Evolutionary conservation across 2,329 filamentous ascomycete genomes (phyloP).

Genomic region (Ophiostoma perfectum): DNA sequence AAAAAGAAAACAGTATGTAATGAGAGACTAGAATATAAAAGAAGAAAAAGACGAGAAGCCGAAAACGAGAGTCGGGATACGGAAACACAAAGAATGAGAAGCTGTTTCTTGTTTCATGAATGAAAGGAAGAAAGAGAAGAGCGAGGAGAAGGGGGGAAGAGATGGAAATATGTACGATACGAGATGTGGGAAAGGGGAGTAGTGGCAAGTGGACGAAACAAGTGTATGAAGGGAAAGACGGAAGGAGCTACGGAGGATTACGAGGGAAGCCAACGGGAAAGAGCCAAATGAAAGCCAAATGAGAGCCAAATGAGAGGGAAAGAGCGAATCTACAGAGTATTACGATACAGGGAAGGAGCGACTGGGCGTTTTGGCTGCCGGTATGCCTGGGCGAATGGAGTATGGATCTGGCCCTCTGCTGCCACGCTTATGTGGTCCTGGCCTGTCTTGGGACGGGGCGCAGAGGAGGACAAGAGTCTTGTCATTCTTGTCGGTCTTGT

Average conservation of each 20-base stretch:
- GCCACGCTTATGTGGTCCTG: not conserved
- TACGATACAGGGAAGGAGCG: not conserved
- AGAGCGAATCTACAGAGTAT: not conserved
- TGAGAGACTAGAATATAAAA: conserved; percentile 14
- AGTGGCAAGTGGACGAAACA: not conserved
- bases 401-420: not conserved
- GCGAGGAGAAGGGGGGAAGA: conserved; percentile 11
- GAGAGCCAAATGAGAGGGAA: not conserved
- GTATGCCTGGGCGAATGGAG: not conserved
- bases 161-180: conserved; percentile 16
- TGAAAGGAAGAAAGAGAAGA: conserved; percentile 8
- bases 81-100: conserved; percentile 10
- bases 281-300: conserved; percentile 1
- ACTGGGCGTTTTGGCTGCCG: not conserved
- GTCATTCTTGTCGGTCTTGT: conserved; percentile 8
- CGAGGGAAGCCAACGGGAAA: not conserved
- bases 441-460: conserved; percentile 9
- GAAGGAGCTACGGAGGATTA: conserved; percentile 15
- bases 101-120: conserved; percentile 14
- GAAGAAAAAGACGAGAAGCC: conserved; percentile 10
- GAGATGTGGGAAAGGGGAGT: conserved; percentile 8
- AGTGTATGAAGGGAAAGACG: not conserved
- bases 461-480: conserved; percentile 14
- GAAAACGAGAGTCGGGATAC: conserved; percentile 14
- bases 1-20: not conserved